A percentile compares a stretch with the other conserved stretches of the same genome.
phyloP scores from a whole-genome alignment of 805 yeast species.

The Pichia californica region DNA sequence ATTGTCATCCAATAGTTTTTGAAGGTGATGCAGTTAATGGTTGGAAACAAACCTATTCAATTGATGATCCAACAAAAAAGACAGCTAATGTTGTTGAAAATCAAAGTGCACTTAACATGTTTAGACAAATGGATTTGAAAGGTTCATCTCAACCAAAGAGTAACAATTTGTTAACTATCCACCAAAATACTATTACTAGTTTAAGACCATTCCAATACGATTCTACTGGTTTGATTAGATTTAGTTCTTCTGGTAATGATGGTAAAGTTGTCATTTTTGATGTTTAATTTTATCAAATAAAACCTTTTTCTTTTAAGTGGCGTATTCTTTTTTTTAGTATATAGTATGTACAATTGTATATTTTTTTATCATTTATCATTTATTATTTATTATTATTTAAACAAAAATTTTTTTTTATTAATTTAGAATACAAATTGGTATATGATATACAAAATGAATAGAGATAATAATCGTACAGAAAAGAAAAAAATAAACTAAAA shows the following conservation, averaged over 20 bases:
- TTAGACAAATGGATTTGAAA: constrained; percentile 90
- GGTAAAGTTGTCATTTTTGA: constrained; percentile 83
- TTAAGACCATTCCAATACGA: constrained; percentile 46
- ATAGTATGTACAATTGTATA: no score
- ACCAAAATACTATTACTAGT: constrained; percentile 82
- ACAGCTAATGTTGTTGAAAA: constrained; percentile 52
- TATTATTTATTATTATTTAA: neutral
- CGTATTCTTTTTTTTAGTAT: no score
- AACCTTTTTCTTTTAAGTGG: no score
- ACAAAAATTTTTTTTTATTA: no score
- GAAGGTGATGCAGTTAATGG: constrained; percentile 60
- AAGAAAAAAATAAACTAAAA: no score
- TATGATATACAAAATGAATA: no score
- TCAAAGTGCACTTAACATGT: constrained; percentile 84
- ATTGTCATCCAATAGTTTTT: constrained; percentile 84
- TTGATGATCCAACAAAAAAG: constrained; percentile 50
- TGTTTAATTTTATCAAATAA: constrained; percentile 34
- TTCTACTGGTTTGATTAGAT: constrained; percentile 43
- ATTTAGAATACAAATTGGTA: neutral
- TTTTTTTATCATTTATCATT: neutral
- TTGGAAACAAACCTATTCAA: constrained; percentile 46
- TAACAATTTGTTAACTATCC: constrained; percentile 62
- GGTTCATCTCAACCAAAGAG: constrained; percentile 56
- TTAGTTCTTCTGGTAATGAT: constrained; percentile 79
- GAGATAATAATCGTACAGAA: no score